Evolutionary conservation across 208 protist genomes (phyloP).

Genomic region (Entamoeba dispar): DNA sequence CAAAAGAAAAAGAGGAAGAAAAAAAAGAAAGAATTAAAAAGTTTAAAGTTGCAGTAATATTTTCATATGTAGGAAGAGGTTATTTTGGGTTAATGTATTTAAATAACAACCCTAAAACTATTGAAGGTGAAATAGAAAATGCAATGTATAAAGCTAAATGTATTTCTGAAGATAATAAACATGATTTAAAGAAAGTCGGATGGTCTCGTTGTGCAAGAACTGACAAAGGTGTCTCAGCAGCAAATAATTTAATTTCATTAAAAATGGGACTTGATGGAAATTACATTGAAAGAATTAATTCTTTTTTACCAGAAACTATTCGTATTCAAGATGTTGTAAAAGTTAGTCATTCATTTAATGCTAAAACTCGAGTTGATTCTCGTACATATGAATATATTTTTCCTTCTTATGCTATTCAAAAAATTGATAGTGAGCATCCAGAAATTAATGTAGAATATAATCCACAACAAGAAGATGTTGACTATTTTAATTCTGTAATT

Average conservation of each 20-base stretch:
- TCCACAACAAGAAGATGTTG: not conserved
- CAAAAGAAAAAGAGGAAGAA: not conserved
- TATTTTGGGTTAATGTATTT: not conserved
- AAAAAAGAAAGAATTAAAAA: not conserved
- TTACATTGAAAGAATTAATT: not conserved
- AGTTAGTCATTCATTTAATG: not conserved
- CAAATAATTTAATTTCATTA: not conserved
- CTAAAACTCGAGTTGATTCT: not conserved
- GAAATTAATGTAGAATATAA: not conserved
- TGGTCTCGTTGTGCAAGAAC: not conserved
- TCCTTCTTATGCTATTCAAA: not conserved
- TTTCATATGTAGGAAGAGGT: not conserved
- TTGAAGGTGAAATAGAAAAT: not conserved
- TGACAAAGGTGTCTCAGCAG: not conserved
- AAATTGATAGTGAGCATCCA: not conserved
- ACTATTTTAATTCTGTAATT: not conserved
- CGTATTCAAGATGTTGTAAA: not conserved
- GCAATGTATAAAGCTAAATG: not conserved
- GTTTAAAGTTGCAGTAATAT: not conserved
- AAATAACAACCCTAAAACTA: not conserved
- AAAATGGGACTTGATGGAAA: not conserved
- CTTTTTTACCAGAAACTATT: not conserved
- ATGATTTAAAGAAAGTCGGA: not conserved
- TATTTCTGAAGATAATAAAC: constrained; percentile 7
- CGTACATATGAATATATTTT: not conserved